Evolutionary conservation across 2,329 filamentous ascomycete species (phyloP).

Genomic region (Bipolaris zeicola): DNA sequence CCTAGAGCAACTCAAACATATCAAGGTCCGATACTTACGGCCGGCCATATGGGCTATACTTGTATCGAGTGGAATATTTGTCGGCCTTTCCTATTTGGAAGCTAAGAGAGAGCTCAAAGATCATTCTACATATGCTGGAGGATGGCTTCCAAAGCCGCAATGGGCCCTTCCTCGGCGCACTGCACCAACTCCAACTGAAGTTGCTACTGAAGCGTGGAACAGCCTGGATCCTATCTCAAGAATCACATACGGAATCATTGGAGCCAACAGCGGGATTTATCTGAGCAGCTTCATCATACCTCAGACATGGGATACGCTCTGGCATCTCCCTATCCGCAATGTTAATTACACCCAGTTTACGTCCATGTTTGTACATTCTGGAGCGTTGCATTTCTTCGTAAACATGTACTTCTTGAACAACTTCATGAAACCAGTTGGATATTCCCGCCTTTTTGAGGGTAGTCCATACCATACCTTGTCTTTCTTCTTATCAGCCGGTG

Average conservation of each 20-base stretch:
- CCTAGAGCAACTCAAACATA: constrained; percentile 14
- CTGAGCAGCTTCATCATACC: constrained; percentile 31
- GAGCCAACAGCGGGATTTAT: constrained; percentile 35
- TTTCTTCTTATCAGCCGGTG: constrained; percentile 39
- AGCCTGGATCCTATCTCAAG: constrained; percentile 35
- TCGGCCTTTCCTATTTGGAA: constrained; percentile 35
- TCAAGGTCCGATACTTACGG: constrained; percentile 32
- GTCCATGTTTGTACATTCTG: constrained; percentile 33
- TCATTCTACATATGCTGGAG: constrained; percentile 12
- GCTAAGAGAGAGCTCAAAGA: constrained; percentile 33
- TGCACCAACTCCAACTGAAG: constrained; percentile 35
- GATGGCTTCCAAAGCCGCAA: constrained; percentile 26
- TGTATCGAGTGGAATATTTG: constrained; percentile 38
- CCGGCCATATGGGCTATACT: constrained; percentile 38
- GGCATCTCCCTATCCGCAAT: constrained; percentile 40
- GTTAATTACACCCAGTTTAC: constrained; percentile 40
- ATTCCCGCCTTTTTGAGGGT: constrained; percentile 39
- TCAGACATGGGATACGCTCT: constrained; percentile 32
- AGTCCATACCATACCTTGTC: constrained; percentile 36
- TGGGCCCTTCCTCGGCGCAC: constrained; percentile 20
- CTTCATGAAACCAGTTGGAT: constrained; percentile 38
- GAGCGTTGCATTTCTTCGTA: constrained; percentile 22
- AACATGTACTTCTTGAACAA: constrained; percentile 36
- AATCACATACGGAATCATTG: constrained; percentile 37
- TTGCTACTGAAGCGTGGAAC: constrained; percentile 33